These are phyloP conservation scores for Coemansia sp. DNA, from an alignment of 192 early-diverging fungal species.

Conservation along the genomic window DNA sequence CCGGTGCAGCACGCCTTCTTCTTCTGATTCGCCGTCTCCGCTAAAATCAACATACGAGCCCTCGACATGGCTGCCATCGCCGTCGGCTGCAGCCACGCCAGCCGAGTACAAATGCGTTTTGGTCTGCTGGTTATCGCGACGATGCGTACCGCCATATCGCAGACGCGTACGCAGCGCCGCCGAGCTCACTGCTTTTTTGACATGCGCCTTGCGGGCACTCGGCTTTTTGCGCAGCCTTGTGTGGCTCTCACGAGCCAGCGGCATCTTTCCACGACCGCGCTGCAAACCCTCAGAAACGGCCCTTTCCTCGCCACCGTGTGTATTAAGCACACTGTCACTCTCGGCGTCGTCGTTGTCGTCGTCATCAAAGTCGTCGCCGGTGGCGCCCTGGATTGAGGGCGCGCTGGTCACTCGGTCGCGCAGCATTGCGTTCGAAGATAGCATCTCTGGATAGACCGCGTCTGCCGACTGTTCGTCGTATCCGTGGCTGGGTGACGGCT, in stretches of 20 bases:
- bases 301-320: not conserved
- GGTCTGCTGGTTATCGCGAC: slow-evolving; percentile 18
- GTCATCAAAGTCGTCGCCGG: not conserved
- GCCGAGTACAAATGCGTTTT: slow-evolving; percentile 3
- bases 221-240: slow-evolving; percentile 19
- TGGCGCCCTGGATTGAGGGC: slow-evolving; percentile 15
- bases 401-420: slow-evolving; percentile 24
- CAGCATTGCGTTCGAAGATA: not conserved
- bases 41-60: slow-evolving; percentile 54
- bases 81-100: not conserved
- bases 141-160: slow-evolving; percentile 13
- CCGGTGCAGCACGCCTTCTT: not conserved
- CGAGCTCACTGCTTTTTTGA: slow-evolving; percentile 42
- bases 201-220: slow-evolving; percentile 26
- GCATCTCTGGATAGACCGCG: not conserved
- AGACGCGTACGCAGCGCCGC: slow-evolving; percentile 37
- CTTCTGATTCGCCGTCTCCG: slow-evolving; percentile 21
- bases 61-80: slow-evolving; percentile 13
- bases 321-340: not conserved
- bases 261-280: slow-evolving; percentile 22
- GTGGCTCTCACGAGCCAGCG: slow-evolving; percentile 11
- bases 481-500: slow-evolving; percentile 8
- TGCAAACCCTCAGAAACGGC: slow-evolving; percentile 8
- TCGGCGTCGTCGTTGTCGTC: not conserved
- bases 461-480: not conserved